Percentiles rank a stretch among this genome's conserved stretches.
Evolutionary conservation across 768 basidiomycete genomes (phyloP).

Genomic region (Tylopilus sp.): DNA sequence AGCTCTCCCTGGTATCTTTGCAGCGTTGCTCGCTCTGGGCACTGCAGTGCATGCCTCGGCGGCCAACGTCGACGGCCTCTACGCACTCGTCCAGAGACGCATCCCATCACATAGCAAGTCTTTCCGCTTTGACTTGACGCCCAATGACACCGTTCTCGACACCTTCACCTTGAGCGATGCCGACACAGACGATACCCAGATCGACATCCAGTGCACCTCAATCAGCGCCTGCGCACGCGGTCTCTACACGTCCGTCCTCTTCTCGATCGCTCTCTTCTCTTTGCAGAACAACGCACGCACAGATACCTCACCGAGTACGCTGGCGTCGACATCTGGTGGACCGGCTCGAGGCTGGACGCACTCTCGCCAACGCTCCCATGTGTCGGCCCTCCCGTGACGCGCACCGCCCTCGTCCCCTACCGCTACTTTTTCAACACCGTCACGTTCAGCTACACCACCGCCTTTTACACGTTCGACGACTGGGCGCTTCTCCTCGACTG

Average conservation of each 20-base stretch:
- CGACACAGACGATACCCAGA: too few species aligned
- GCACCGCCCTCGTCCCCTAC: conserved; percentile 35
- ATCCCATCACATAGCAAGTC: conserved; percentile 31
- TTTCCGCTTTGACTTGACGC: conserved; percentile 31
- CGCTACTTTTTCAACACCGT: conserved; percentile 43
- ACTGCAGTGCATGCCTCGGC: neutral
- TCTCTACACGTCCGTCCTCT: too few species aligned
- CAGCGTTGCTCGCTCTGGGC: neutral
- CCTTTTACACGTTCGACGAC: conserved; percentile 38
- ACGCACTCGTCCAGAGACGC: conserved; percentile 33
- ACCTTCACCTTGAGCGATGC: conserved; percentile 33
- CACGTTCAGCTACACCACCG: conserved; percentile 39
- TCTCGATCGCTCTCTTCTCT: too few species aligned
- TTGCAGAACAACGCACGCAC: too few species aligned
- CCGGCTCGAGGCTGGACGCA: too few species aligned
- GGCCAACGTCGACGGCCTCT: conserved; percentile 28
- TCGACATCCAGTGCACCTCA: too few species aligned
- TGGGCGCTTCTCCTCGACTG: conserved; percentile 41
- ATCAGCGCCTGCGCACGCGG: too few species aligned
- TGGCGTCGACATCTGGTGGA: too few species aligned
- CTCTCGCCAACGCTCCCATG: conserved; percentile 29
- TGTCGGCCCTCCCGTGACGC: conserved; percentile 31
- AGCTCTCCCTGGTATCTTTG: neutral
- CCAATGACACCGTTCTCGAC: conserved; percentile 22
- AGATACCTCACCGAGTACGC: too few species aligned